Evolutionary conservation across 768 basidiomycete genomes (phyloP).

Genomic region (Lentinula detonsa): DNA sequence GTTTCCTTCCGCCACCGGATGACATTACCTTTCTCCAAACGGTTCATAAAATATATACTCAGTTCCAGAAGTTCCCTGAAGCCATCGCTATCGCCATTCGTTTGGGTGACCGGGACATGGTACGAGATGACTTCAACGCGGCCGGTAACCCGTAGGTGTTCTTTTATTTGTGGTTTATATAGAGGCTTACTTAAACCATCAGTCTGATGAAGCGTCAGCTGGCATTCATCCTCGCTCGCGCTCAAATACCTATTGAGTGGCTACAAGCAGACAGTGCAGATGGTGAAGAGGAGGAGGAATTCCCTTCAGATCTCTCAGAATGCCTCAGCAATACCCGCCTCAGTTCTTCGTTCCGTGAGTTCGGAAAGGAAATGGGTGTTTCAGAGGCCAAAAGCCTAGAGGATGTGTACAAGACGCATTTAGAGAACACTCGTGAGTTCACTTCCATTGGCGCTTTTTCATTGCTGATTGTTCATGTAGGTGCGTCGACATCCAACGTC

Average conservation of each 20-base stretch:
- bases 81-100: constrained; percentile 83
- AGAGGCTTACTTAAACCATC: neutral
- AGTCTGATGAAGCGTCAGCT: constrained; percentile 93
- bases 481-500: constrained; percentile 46
- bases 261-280: constrained; percentile 57
- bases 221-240: constrained; percentile 88
- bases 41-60: constrained; percentile 84
- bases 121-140: constrained; percentile 83
- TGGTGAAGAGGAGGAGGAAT: constrained; percentile 46
- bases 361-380: constrained; percentile 92
- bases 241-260: constrained; percentile 90
- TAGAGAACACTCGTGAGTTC: constrained; percentile 76
- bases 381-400: constrained; percentile 86
- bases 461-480: neutral
- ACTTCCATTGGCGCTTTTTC: neutral
- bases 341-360: constrained; percentile 79
- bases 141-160: constrained; percentile 77
- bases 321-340: constrained; percentile 84
- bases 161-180: neutral
- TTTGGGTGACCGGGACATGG: constrained; percentile 71
- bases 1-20: constrained; percentile 87
- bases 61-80: constrained; percentile 85
- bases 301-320: constrained; percentile 77
- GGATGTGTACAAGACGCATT: constrained; percentile 95
- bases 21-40: constrained; percentile 85